Percentiles rank a stretch among this genome's conserved stretches.
Evolutionary conservation across 192 early-diverging fungal species (phyloP).

Genomic region (Endogone sp.): DNA sequence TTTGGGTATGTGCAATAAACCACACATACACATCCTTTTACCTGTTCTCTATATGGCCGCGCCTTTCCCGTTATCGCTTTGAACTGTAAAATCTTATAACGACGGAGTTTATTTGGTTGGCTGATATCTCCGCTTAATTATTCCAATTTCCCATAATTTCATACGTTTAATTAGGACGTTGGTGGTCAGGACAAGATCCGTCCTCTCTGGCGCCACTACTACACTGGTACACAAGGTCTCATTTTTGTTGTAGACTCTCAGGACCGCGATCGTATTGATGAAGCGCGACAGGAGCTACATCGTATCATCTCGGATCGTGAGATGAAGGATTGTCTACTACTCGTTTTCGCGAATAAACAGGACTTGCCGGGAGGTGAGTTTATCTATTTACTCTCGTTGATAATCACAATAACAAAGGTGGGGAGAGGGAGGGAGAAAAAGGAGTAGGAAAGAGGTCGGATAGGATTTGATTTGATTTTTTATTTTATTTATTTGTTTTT

Average conservation of each 20-base stretch:
- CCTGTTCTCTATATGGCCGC: too few species aligned
- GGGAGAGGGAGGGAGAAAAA: too few species aligned
- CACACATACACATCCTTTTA: too few species aligned
- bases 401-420: neutral
- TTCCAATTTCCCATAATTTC: too few species aligned
- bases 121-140: too few species aligned
- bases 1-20: conserved; percentile 3
- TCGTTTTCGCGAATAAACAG: conserved; percentile 85
- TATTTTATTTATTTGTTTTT: too few species aligned
- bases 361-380: conserved; percentile 55
- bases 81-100: too few species aligned
- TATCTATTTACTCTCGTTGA: neutral
- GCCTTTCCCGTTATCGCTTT: too few species aligned
- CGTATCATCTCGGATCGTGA: conserved; percentile 79
- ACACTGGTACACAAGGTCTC: conserved; percentile 78
- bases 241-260: conserved; percentile 88
- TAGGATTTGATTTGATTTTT: too few species aligned
- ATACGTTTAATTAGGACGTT: conserved; percentile 66
- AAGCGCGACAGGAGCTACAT: conserved; percentile 80
- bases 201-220: conserved; percentile 84
- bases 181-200: conserved; percentile 93
- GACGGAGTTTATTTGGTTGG: too few species aligned
- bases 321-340: conserved; percentile 78
- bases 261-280: conserved; percentile 83
- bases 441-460: too few species aligned